Conservation (phyloP, 768 basidiomycete genomes). For the Auriscalpium orientale region DNA sequence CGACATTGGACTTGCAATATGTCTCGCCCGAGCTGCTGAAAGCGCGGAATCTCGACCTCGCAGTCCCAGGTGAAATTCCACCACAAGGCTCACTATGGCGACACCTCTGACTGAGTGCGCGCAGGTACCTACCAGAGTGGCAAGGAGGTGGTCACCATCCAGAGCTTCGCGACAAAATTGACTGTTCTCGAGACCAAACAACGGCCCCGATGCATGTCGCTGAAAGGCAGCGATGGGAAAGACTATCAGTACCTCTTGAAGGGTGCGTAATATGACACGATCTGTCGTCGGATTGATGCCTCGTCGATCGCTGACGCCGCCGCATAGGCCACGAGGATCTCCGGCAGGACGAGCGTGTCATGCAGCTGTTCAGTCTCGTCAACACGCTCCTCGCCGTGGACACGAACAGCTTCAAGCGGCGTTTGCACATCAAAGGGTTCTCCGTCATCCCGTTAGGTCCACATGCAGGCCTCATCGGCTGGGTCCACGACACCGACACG, state of each 20-base stretch:
- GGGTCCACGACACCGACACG: constrained; percentile 95
- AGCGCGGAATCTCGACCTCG: constrained; percentile 83
- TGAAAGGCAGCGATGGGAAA: constrained; percentile 86
- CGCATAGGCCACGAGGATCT: constrained; percentile 89
- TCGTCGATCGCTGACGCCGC: neutral
- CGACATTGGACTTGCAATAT: constrained; percentile 90
- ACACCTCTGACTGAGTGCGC: neutral
- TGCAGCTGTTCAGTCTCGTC: constrained; percentile 97
- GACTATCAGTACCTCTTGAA: constrained; percentile 92
- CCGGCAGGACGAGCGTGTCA: constrained; percentile 97
- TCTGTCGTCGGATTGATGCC: neutral
- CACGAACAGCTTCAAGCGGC: constrained; percentile 91
- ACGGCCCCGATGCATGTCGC: constrained; percentile 78
- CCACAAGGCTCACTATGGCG: neutral
- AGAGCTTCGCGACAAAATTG: constrained; percentile 80
- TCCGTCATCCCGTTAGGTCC: constrained; percentile 95
- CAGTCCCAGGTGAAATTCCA: constrained; percentile 70
- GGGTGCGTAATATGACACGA: no score
- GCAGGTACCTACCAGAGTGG: constrained; percentile 90
- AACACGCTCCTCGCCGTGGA: constrained; percentile 92
- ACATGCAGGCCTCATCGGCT: constrained; percentile 88
- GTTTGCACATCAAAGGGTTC: constrained; percentile 88
- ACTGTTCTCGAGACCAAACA: constrained; percentile 96
- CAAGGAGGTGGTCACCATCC: constrained; percentile 72
- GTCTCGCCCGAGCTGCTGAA: constrained; percentile 90